Base-by-base conservation (phyloP, 331 rosid species). In the Quercus lobata region DNA sequence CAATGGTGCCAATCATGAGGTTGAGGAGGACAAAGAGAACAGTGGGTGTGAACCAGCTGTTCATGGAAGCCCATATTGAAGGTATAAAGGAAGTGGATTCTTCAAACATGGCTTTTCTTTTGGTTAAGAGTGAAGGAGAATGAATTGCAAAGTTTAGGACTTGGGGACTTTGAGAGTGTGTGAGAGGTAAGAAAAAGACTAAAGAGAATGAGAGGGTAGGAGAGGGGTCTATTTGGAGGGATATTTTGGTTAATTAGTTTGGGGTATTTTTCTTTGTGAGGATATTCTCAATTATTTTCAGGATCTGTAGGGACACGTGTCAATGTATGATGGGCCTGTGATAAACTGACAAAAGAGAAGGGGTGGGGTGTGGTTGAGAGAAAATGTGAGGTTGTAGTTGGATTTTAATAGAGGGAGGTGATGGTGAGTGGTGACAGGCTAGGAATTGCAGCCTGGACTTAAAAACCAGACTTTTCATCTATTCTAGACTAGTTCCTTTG, bases 31-130 rank as follows among this genome's bases (percentile, higher is more conserved):
- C 75, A 68, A 95, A 93, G 93, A 93, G 91, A 72, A 95, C 87
- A 3, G 94, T 77, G 71, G 98, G 96, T 1, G 99, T 93, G 80
- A 90, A 80, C 99, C 99, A 95, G 83, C 96, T 95, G 84, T 72
- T 79, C 71, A 95, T 63, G 80, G 74, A 78, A 9, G 89, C 87
- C 97, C 92, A 92, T 70, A 94, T 74, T 52, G 96, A 85, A 8
- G 92, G 92, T 11, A 90, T 18, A 44, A 91, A 75, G 24, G 94
- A 76, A 0, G 84, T 81, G 6, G 97, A 82, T 17, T 90, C 91
- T n/a, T 82, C 89, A 63, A 95, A 78, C 99, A 95, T 93, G 87
- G 90, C 82, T 70, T 52, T 52, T 61, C 82, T 70, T 52, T 52
- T 37, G 57, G 21, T 7, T 1, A 5, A 22, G 55, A 44, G 15